Conservation (phyloP, 371 early-diverging fungal species). For the Encephalitozoon intestinalis region DNA sequence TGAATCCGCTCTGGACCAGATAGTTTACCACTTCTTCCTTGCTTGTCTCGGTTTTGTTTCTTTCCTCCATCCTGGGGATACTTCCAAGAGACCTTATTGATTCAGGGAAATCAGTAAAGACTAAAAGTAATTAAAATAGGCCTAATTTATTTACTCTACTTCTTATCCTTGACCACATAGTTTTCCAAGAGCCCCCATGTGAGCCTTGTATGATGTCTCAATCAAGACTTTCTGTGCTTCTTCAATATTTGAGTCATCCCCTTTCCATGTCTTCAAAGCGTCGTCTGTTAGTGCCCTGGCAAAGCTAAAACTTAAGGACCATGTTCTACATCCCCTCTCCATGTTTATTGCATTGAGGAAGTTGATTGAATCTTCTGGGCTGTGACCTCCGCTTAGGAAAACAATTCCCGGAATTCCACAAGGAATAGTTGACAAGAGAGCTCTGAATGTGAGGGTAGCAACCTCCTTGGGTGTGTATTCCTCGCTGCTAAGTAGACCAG, state of each 20-base stretch:
- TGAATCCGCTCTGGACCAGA: slow-evolving; percentile 14
- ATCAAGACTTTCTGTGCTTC: slow-evolving; percentile 62
- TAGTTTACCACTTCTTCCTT: slow-evolving; percentile 16
- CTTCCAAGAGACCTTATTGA: not conserved
- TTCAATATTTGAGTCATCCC: slow-evolving; percentile 62
- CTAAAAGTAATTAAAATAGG: not conserved
- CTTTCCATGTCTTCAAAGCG: slow-evolving; percentile 64
- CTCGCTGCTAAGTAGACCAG: slow-evolving; percentile 62
- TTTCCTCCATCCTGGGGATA: slow-evolving; percentile 5
- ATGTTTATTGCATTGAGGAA: slow-evolving; percentile 63
- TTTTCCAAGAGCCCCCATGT: not conserved
- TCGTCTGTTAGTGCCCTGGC: slow-evolving; percentile 66
- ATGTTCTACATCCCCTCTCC: slow-evolving; percentile 59
- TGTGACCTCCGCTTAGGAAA: slow-evolving; percentile 68
- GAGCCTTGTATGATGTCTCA: slow-evolving; percentile 9
- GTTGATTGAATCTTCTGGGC: slow-evolving; percentile 64
- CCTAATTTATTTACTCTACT: not conserved
- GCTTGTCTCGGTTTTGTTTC: not conserved
- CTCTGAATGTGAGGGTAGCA: slow-evolving; percentile 63
- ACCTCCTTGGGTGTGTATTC: slow-evolving; percentile 63
- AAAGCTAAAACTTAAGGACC: slow-evolving; percentile 66
- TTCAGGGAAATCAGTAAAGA: not conserved
- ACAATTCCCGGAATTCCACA: slow-evolving; percentile 65
- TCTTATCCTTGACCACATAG: not conserved
- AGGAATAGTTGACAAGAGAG: slow-evolving; percentile 64